Percentiles rank a stretch among this genome's conserved stretches.
These are phyloP conservation scores for Protomyces arabidopsidicola DNA, from an alignment of 1,139 yeast species.

Conservation along the genomic window DNA sequence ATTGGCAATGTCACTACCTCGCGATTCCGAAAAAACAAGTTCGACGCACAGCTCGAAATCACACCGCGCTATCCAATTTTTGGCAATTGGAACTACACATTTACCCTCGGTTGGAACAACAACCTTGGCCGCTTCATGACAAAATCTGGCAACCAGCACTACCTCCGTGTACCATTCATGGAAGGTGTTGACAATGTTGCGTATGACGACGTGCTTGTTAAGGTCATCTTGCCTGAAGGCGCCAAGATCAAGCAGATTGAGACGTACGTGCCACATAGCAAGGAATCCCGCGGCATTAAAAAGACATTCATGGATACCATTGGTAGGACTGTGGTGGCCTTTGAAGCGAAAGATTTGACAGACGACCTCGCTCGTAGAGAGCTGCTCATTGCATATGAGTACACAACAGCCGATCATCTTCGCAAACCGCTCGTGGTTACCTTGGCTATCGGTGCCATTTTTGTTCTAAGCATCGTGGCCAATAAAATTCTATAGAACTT, in stretches of 20 bases:
- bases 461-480: neutral
- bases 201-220: slow-evolving; percentile 59
- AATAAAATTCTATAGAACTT: slow-evolving; percentile 40
- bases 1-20: slow-evolving; percentile 95
- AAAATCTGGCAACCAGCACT: slow-evolving; percentile 48
- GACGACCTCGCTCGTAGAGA: slow-evolving; percentile 63
- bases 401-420: neutral
- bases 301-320: slow-evolving; percentile 62
- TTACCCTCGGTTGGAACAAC: slow-evolving; percentile 88
- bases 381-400: slow-evolving; percentile 37
- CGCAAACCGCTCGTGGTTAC: slow-evolving; percentile 18
- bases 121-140: slow-evolving; percentile 53
- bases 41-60: slow-evolving; percentile 50
- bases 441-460: slow-evolving; percentile 2
- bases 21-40: slow-evolving; percentile 40
- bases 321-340: slow-evolving; percentile 76
- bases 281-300: slow-evolving; percentile 45
- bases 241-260: slow-evolving; percentile 51
- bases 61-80: slow-evolving; percentile 88
- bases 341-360: slow-evolving; percentile 58
- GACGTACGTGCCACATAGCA: slow-evolving; percentile 51
- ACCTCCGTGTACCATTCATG: slow-evolving; percentile 64
- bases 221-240: slow-evolving; percentile 82
- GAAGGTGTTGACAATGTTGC: slow-evolving; percentile 66
- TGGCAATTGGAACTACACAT: slow-evolving; percentile 96